Conservation (phyloP, 768 basidiomycete species). For the Dioszegia aurantiaca region DNA sequence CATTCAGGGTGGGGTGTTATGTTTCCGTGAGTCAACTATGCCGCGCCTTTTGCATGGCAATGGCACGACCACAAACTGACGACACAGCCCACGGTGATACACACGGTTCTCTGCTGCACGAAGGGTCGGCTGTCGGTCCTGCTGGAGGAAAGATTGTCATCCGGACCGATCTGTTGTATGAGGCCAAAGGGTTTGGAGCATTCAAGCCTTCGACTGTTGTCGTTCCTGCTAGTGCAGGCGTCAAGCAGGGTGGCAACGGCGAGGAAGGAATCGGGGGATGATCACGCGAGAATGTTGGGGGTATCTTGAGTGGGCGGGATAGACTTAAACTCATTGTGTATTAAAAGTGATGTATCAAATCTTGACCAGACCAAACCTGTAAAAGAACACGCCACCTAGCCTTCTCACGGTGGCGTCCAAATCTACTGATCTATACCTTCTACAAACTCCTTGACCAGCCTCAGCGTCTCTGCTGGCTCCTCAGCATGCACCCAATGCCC, state of each 20-base stretch:
- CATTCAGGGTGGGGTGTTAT: conserved; percentile 57
- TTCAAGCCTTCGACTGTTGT: conserved; percentile 28
- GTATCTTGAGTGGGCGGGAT: background rate
- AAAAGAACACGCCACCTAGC: no score
- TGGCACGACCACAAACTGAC: conserved; percentile 15
- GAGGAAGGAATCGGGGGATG: conserved; percentile 43
- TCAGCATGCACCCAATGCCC: conserved; percentile 93
- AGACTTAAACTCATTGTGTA: no score
- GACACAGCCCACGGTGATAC: conserved; percentile 50
- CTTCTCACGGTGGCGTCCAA: no score
- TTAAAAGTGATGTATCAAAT: no score
- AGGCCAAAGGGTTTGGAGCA: conserved; percentile 49
- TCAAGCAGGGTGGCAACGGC: conserved; percentile 37
- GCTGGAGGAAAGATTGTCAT: conserved; percentile 52
- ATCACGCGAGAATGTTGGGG: background rate
- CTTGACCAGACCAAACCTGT: no score
- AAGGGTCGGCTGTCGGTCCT: conserved; percentile 50
- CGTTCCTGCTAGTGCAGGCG: conserved; percentile 36
- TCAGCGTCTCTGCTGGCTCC: conserved; percentile 57
- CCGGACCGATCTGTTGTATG: conserved; percentile 51
- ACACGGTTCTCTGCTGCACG: conserved; percentile 50
- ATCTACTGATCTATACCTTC: conserved; percentile 17
- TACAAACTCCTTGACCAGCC: conserved; percentile 53
- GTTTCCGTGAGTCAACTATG: conserved; percentile 55
- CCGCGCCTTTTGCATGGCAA: no score